Conservation (phyloP, 345 rosid species). For the Eucalyptus microcorys region DNA sequence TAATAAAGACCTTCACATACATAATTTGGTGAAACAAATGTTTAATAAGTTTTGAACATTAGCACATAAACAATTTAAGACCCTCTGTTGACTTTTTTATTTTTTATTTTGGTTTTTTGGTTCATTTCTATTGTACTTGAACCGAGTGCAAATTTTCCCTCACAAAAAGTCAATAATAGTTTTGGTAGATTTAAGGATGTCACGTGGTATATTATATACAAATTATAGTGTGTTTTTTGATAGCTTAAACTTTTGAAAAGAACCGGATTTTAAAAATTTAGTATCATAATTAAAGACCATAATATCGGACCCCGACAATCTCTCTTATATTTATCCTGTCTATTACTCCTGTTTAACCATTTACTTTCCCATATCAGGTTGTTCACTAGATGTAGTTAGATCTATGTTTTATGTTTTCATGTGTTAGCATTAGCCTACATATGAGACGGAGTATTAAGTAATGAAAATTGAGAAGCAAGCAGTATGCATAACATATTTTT, state of each 20-base stretch:
- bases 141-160: neutral
- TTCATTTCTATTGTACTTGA: neutral
- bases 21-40: neutral
- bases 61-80: neutral
- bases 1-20: neutral
- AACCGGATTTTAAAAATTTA: rapidly evolving
- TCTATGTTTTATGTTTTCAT: neutral
- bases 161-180: neutral
- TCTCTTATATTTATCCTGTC: neutral
- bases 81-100: neutral
- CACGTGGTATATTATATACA: neutral
- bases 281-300: neutral
- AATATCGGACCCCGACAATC: neutral
- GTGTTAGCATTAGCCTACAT: neutral
- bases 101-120: neutral
- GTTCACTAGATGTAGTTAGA: neutral
- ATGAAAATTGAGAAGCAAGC: neutral
- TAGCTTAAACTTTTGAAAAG: neutral
- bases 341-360: neutral
- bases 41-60: too few species aligned
- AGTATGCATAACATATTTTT: neutral
- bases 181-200: neutral
- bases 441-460: neutral
- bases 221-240: neutral
- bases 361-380: neutral